phyloP scores from a whole-genome alignment of 2,329 filamentous ascomycete species.

The Gnomoniopsis smithogilvyi region DNA sequence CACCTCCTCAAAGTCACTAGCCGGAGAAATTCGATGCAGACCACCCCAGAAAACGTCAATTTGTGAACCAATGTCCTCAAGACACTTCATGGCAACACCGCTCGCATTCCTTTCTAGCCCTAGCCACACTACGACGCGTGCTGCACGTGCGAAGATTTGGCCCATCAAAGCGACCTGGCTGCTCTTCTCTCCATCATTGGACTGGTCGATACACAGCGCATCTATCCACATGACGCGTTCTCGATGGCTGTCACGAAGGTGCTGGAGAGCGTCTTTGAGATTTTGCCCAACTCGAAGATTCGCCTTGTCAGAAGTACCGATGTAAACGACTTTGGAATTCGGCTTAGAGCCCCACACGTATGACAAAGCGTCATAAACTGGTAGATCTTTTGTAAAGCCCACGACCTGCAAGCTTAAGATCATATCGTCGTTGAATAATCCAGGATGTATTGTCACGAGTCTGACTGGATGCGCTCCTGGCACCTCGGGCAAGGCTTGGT shows the following conservation, averaged over 20 bases:
- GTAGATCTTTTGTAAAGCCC: neutral
- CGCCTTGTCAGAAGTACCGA: neutral
- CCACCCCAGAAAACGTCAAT: too few relatives aligned
- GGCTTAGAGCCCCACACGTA: neutral
- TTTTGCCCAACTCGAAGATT: neutral
- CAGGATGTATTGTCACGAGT: neutral
- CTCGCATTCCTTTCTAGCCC: neutral
- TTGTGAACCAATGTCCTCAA: too few relatives aligned
- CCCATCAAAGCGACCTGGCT: neutral
- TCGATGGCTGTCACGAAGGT: neutral
- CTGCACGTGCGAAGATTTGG: neutral
- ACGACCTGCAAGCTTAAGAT: neutral
- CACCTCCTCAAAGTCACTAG: too few relatives aligned
- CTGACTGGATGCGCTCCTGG: neutral
- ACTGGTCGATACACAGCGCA: slow-evolving; percentile 1
- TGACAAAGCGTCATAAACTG: neutral
- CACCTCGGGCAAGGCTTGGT: too few relatives aligned
- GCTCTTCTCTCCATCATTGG: neutral
- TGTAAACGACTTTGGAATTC: neutral
- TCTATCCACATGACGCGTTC: slow-evolving; percentile 1
- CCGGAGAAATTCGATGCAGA: too few relatives aligned
- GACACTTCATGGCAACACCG: too few relatives aligned
- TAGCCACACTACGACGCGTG: slow-evolving; percentile 3
- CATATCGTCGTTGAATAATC: neutral
- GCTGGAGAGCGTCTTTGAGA: neutral